Evolutionary conservation across 2,329 filamentous ascomycete species (phyloP).

Genomic region (Arachnomyces sp.): DNA sequence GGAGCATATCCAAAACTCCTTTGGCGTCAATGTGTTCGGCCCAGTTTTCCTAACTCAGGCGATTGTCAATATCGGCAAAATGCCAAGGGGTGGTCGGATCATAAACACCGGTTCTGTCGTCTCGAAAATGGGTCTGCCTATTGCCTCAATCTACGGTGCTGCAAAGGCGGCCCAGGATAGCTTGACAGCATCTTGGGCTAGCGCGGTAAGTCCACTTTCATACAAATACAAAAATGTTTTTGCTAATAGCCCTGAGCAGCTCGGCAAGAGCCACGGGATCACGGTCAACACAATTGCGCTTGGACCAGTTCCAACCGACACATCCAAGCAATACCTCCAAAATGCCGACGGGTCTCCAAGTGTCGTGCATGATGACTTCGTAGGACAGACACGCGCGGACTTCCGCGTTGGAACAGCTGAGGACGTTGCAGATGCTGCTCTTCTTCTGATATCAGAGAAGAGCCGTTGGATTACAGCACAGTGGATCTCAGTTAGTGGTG

Average conservation of each 20-base stretch:
- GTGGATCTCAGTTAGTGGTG: constrained; percentile 34
- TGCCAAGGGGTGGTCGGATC: no score
- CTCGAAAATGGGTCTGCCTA: no score
- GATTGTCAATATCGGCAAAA: no score
- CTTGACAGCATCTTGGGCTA: no score
- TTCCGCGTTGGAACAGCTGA: constrained; percentile 28
- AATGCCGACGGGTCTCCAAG: no score
- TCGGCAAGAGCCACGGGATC: constrained; percentile 33
- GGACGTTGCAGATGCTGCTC: constrained; percentile 25
- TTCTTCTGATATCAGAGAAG: constrained; percentile 14
- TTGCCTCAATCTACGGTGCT: no score
- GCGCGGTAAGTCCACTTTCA: no score
- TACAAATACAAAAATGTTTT: no score
- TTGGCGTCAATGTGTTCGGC: constrained; percentile 23
- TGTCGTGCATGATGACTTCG: constrained; percentile 15
- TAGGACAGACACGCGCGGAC: constrained; percentile 24
- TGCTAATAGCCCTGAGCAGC: constrained; percentile 14
- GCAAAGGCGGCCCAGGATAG: no score
- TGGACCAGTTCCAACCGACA: constrained; percentile 34
- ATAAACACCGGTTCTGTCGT: no score
- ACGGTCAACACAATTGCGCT: constrained; percentile 40
- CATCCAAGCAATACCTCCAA: no score
- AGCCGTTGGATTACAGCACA: constrained; percentile 42
- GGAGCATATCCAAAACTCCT: constrained; percentile 20
- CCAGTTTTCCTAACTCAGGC: no score